Base-by-base conservation (phyloP, 2,329 filamentous ascomycete genomes). In the Aquanectria penicillioides region DNA sequence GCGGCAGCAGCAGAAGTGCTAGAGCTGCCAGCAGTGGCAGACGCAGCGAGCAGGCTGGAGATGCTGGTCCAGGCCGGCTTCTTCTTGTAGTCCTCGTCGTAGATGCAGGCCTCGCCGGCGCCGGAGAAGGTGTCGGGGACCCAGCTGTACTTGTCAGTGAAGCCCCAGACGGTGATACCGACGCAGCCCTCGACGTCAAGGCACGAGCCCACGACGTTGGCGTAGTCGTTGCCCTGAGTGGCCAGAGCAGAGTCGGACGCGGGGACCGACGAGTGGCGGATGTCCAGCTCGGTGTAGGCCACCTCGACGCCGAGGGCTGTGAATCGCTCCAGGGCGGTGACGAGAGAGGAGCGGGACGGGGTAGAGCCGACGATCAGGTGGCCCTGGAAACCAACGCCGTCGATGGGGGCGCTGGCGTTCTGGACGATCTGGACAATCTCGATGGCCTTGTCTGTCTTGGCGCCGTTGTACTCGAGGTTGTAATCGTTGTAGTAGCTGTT, bases 271-370 rank as follows among this genome's bases (percentile, higher is more conserved):
- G 70, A 68, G 53, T 82, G 80, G 25, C 86, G 78, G 59, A 89
- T 83, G 68, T 89, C 86, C 18, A 89, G 75, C 75, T 89, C 86
- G 2, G 86, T 89, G 69, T 86, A 80, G 5, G 85, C 84, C 5
- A 87, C 82, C 58, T 89, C 86, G 5, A 86, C 73, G 5, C 79
- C 80, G 2, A 84, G 78, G 1, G 76, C 74, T 2, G 79, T 78
- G 75, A 85, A 89, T 36, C 80, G 75, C 43, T 76, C 68, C 50
- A 87, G 81, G 12, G 80, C 78, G 0, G 77, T 74, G 26, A 76
- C 74, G 38, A 83, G 77, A 11, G 75, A 73, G 29, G 75, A 73
- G 62, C 80, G 78, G 36, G 70, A 73, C 0, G 85, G 81, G 2
- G 82, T 79, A n/a, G 70, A 66, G 65, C 85, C 83, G 7, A 84